Base-by-base conservation (phyloP, 2,329 filamentous ascomycete genomes). In the Cladophialophora chaetospira region DNA sequence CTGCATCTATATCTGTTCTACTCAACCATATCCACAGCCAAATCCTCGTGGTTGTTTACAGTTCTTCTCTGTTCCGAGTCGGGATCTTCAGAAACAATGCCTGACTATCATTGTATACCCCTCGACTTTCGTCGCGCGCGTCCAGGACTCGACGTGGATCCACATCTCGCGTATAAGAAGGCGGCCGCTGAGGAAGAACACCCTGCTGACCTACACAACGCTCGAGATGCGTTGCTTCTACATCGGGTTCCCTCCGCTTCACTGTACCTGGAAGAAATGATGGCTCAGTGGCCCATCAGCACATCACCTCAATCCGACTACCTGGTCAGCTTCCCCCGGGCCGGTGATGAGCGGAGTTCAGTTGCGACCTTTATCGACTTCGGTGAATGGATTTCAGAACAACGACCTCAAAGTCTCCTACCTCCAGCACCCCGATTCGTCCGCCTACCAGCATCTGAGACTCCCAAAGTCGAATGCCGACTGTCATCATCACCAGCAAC, bases 181-280 rank as follows among this genome's bases (percentile, higher is more conserved):
- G 23, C 17, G 6, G 21, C 19, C 13, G 11, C 29, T 33, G 17
- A 49, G 17, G 28, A 45, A 11, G 23, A 15, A 26, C 55, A 33
- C 15, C 15, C 25, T 46, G 42, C 49, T 10, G 15, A 50, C 25
- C 13, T 48, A 28, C 40, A 53, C 31, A 47, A 33, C 47, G 36
- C 48, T 9, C 29, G 47, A 29, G 42, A 51, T 36, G 47, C 53
- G 5, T 44, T 55, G n/a, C 53, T 62, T 25, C 21, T 54, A 11
- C 57, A 38, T 43, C 47, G 15, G 15, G 55, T 63, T 26, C 60
- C 60, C 23, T 63, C 57, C 9, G 46, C 60, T 5, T 55, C 53
- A 26, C 33, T 60, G 26, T 48, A 40, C 15, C 13, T 47, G 5
- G 53, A 60, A 26, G 60, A 62, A 42, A 57, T 62, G 60, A 43